Percentiles rank a stretch among this genome's conserved stretches.
Conservation (phyloP, 2,329 filamentous ascomycete species). For the Penicillium aurantiogriseum region DNA sequence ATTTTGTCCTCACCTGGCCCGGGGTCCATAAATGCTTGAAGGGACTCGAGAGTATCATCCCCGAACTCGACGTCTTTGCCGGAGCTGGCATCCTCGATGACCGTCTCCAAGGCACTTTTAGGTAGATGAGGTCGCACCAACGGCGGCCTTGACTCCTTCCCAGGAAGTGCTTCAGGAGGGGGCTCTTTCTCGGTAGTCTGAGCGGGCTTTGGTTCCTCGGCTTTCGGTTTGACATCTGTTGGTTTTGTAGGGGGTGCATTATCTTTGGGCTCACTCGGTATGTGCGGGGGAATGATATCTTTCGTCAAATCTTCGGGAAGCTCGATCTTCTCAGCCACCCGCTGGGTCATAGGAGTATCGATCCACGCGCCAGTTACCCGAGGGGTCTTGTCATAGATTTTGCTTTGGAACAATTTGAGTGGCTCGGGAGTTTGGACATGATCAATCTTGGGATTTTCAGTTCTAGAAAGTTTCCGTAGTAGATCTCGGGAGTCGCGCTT, state of each 20-base stretch:
- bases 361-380: constrained; percentile 48
- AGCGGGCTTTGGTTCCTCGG: background rate
- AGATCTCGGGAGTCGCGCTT: constrained; percentile 43
- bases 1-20: constrained; percentile 25
- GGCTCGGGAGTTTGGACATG: constrained; percentile 37
- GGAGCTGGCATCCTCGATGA: constrained; percentile 42
- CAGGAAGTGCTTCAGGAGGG: constrained; percentile 2
- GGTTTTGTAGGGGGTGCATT: constrained; percentile 8
- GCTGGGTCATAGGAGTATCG: constrained; percentile 47
- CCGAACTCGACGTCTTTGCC: constrained; percentile 42
- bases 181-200: background rate
- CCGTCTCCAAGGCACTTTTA: constrained; percentile 43
- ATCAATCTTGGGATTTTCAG: constrained; percentile 36
- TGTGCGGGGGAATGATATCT: constrained; percentile 25
- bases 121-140: constrained; percentile 41
- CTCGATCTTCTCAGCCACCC: constrained; percentile 19
- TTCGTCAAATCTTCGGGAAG: constrained; percentile 27
- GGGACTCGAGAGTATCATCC: constrained; percentile 48
- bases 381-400: constrained; percentile 45
- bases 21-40: constrained; percentile 43
- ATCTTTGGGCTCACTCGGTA: constrained; percentile 8
- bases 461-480: constrained; percentile 43
- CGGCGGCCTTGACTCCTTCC: constrained; percentile 21
- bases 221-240: background rate
- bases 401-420: constrained; percentile 30